Evolutionary conservation across 73 alveolate genomes (phyloP), one percentile per base, ranked within the genome.

Genomic region (Paramecium pentaurelia): DNA sequence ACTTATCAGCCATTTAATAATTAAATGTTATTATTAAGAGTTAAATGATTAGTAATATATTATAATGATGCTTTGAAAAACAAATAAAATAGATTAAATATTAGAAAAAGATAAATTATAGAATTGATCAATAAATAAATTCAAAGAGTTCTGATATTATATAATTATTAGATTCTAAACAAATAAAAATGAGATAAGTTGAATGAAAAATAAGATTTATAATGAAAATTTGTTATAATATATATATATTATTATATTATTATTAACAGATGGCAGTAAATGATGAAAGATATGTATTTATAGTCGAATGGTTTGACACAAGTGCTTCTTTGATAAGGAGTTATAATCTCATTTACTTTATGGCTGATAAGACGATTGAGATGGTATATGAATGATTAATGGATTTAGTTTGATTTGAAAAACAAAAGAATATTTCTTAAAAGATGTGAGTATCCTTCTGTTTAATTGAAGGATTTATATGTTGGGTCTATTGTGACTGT

Each of bases 281-380:
- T n/a, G 98, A 97, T 34, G 99, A 96, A 51, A 86, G 99, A 70
- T 98, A 71, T 93, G 98, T 97, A 83, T 98, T 98, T 80, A 93
- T 94, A 28, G 97, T 96, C n/a, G 99, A 98, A 71, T 98, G 98
- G 98, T 96, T 86, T 92, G 99, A 98, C 92, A 91, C 95, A 32
- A 91, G 95, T 38, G 99, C 99, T 12, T 91, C 98, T 37, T 92
- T 98, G 58, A 96, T 95, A 28, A 91, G 99, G 32, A 95, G 92
- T 47, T 98, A 98, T 93, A 94, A 94, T 93, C 86, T 98, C 27
- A 96, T 97, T 51, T 98, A 94, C 96, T 97, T 95, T 95, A 95
- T 97, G 89, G 93, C 94, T 20, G 99, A 98, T 88, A 96, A 95
- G 71, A 97, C 99, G 27, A 96, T 98, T 58, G 99, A 98, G 84